Evolutionary conservation across 352 stramenopile species (phyloP).

Genomic region (Phytophthora chlamydospora): DNA sequence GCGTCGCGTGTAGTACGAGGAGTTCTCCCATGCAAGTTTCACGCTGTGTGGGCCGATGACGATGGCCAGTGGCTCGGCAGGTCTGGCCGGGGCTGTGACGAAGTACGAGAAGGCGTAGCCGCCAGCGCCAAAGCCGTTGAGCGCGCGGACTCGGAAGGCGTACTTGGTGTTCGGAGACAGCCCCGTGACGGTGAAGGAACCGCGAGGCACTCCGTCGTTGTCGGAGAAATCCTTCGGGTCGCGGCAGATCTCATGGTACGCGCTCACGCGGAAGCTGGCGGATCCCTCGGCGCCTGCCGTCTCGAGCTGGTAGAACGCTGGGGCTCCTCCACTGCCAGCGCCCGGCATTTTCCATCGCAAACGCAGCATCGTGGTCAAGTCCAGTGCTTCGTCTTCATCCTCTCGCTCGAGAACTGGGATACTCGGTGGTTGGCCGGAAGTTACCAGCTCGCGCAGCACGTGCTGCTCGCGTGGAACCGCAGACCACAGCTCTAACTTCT

Average conservation of each 20-base stretch:
- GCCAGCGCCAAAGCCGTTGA: conserved; percentile 91
- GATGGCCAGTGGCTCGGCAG: conserved; percentile 69
- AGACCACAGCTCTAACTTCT: conserved; percentile 80
- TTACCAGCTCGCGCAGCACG: conserved; percentile 71
- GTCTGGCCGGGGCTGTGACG: conserved; percentile 76
- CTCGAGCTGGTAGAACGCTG: conserved; percentile 85
- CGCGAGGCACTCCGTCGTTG: conserved; percentile 79
- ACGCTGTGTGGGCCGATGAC: conserved; percentile 74
- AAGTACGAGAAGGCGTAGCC: conserved; percentile 89
- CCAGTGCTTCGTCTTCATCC: conserved; percentile 38
- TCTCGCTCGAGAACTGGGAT: conserved; percentile 60
- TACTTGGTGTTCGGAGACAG: conserved; percentile 90
- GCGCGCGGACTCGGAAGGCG: conserved; percentile 85
- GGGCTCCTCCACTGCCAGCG: conserved; percentile 63
- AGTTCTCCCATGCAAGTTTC: conserved; percentile 79
- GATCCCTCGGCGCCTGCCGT: conserved; percentile 79
- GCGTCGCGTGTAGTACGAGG: conserved; percentile 65
- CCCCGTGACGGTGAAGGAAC: conserved; percentile 68
- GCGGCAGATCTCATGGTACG: conserved; percentile 85
- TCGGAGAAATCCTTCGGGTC: conserved; percentile 89
- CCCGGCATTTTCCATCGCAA: conserved; percentile 73
- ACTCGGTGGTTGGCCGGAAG: conserved; percentile 62
- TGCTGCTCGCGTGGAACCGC: conserved; percentile 73
- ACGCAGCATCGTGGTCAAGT: conserved; percentile 74
- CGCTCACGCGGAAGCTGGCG: conserved; percentile 64